These are phyloP conservation scores for Cinnamomum chago DNA, from an alignment of 164 flowering plant genomes.

Conservation along the genomic window DNA sequence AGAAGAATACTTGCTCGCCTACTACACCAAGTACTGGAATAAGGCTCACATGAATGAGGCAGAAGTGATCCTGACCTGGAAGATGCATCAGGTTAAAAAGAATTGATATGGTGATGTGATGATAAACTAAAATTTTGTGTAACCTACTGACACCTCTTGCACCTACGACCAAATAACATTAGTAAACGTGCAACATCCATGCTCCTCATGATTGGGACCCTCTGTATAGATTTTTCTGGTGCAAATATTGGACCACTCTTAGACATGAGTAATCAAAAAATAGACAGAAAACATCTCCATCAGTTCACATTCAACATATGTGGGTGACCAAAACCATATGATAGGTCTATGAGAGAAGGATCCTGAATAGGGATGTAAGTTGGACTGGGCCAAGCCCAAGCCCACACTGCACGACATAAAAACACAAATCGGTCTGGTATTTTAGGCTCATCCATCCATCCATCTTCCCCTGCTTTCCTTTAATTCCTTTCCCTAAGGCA, in stretches of 20 bases:
- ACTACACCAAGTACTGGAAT: constrained; percentile 94
- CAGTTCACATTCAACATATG: background rate
- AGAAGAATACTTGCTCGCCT: constrained; percentile 81
- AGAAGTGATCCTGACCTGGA: constrained; percentile 81
- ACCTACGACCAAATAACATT: background rate
- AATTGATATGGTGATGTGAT: background rate
- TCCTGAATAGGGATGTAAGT: background rate
- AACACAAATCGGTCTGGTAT: too few species aligned
- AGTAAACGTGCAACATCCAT: background rate
- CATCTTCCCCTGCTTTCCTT: too few species aligned
- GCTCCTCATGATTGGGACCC: background rate
- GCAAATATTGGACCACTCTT: background rate
- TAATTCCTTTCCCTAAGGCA: too few species aligned
- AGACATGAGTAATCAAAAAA: too few species aligned
- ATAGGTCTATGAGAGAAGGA: background rate
- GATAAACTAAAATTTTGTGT: background rate
- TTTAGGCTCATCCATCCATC: too few species aligned
- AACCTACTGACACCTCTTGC: background rate
- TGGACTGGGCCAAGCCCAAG: too few species aligned
- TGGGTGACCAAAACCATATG: background rate
- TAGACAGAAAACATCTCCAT: background rate
- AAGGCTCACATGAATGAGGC: constrained; percentile 94
- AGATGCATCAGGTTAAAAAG: constrained; percentile 1
- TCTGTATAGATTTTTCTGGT: background rate
- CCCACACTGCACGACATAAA: too few species aligned